These are phyloP conservation scores for Fagopyrum esculentum DNA, from an alignment of 148 eudicot genomes.

Conservation along the genomic window DNA sequence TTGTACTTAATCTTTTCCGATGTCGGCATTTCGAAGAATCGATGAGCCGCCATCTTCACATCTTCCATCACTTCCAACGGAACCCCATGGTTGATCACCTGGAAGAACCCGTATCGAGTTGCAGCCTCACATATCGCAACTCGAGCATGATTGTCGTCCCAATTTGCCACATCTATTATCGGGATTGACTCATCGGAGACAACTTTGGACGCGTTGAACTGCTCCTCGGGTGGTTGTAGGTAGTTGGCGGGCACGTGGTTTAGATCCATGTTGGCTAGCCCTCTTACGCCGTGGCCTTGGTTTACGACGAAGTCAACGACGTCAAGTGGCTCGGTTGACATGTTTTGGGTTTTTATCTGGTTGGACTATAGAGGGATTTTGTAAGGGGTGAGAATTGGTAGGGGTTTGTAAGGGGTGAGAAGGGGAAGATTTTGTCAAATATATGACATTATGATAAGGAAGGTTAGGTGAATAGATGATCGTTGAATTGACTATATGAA, in stretches of 20 bases:
- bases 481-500: not conserved
- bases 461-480: not conserved
- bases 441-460: too few species aligned
- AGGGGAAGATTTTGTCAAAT: not conserved
- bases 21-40: constrained; percentile 22
- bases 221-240: constrained; percentile 9
- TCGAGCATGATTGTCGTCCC: constrained; percentile 15
- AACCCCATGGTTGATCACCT: constrained; percentile 24
- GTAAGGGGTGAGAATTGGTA: not conserved
- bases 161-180: constrained; percentile 21
- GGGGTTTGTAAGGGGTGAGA: not conserved
- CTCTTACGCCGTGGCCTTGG: constrained; percentile 8
- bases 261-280: constrained; percentile 1
- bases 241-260: not conserved
- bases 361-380: not conserved
- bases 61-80: constrained; percentile 21
- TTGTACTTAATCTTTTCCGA: constrained; percentile 20
- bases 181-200: constrained; percentile 18
- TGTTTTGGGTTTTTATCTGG: not conserved
- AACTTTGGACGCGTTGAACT: constrained; percentile 4
- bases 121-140: constrained; percentile 18
- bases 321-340: constrained; percentile 8
- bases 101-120: constrained; percentile 23
- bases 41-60: constrained; percentile 18
- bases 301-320: constrained; percentile 8